A percentile compares a stretch with the other conserved stretches of the same genome.
Evolutionary conservation across 768 basidiomycete species (phyloP).

Genomic region (Termitomyces heimii): DNA sequence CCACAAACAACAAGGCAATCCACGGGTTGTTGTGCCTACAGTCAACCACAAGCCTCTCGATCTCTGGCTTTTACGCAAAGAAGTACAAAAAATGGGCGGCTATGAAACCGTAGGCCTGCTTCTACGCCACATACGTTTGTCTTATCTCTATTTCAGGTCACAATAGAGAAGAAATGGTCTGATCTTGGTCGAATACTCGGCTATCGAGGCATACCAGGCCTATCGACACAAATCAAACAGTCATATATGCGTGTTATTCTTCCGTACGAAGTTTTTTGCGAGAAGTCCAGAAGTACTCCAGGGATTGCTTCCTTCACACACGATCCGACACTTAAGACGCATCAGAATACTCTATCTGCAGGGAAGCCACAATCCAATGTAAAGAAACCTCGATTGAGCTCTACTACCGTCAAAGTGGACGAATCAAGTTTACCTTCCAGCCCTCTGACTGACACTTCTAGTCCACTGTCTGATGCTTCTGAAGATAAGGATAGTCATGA

Average conservation of each 20-base stretch:
- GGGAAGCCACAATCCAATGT: slow-evolving; percentile 16
- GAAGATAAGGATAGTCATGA: slow-evolving; percentile 68
- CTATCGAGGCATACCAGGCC: slow-evolving; percentile 74
- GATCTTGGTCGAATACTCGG: slow-evolving; percentile 79
- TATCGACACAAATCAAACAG: slow-evolving; percentile 83
- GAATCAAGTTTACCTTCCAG: slow-evolving; percentile 62
- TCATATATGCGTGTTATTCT: slow-evolving; percentile 89
- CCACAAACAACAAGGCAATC: slow-evolving; percentile 92
- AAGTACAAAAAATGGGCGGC: slow-evolving; percentile 86
- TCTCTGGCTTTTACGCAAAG: slow-evolving; percentile 88
- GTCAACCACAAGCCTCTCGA: slow-evolving; percentile 92
- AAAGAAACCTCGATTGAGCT: slow-evolving; percentile 28
- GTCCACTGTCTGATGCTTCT: slow-evolving; percentile 73
- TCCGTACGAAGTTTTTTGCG: slow-evolving; percentile 92
- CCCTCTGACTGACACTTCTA: slow-evolving; percentile 72
- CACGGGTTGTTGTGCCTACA: slow-evolving; percentile 85
- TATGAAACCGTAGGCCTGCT: slow-evolving; percentile 64
- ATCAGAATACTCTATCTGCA: slow-evolving; percentile 38
- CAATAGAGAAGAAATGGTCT: slow-evolving; percentile 80
- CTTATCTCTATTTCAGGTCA: slow-evolving; percentile 50
- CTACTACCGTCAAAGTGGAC: slow-evolving; percentile 30
- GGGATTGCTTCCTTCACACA: slow-evolving; percentile 41
- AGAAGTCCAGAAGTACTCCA: slow-evolving; percentile 65
- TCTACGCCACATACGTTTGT: slow-evolving; percentile 6
- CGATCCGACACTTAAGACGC: slow-evolving; percentile 45